A percentile compares a stretch with the other conserved stretches of the same genome.
phyloP scores from a whole-genome alignment of 257 asterid genomes.

The Vinca minor region DNA sequence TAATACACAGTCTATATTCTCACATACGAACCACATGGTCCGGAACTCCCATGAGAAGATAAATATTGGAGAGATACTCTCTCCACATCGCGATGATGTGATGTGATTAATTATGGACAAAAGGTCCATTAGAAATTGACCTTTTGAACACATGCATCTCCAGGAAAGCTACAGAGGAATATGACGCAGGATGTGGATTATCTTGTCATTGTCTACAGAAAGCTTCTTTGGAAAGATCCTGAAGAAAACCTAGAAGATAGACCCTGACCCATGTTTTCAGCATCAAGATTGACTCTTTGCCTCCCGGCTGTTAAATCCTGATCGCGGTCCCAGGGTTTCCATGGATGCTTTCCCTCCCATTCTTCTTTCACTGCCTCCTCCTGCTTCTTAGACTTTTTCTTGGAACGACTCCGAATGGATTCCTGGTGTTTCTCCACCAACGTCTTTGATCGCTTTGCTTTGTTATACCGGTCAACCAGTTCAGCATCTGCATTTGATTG shows the following conservation, averaged over 20 bases:
- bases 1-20: too few species aligned
- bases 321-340: slow-evolving; percentile 98
- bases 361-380: slow-evolving; percentile 46
- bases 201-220: slow-evolving; percentile 37
- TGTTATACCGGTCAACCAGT: slow-evolving; percentile 75
- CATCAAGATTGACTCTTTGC: slow-evolving; percentile 60
- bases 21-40: too few species aligned
- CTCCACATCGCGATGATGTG: too few species aligned
- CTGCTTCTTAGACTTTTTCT: slow-evolving; percentile 70
- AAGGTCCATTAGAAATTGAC: too few species aligned
- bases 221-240: slow-evolving; percentile 74
- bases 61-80: too few species aligned
- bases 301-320: slow-evolving; percentile 93
- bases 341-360: slow-evolving; percentile 89
- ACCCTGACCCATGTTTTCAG: slow-evolving; percentile 66
- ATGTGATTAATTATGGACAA: too few species aligned
- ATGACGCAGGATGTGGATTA: too few species aligned
- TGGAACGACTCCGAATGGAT: slow-evolving; percentile 26
- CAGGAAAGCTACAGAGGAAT: not conserved
- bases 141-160: too few species aligned
- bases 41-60: too few species aligned
- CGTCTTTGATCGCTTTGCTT: slow-evolving; percentile 77
- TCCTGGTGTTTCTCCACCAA: slow-evolving; percentile 76
- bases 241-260: slow-evolving; percentile 84
- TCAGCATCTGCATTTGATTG: slow-evolving; percentile 52